Percentiles rank a stretch among this genome's conserved stretches.
Conservation (phyloP, 805 yeast genomes). For the Scheffersomyces amazonensis region DNA sequence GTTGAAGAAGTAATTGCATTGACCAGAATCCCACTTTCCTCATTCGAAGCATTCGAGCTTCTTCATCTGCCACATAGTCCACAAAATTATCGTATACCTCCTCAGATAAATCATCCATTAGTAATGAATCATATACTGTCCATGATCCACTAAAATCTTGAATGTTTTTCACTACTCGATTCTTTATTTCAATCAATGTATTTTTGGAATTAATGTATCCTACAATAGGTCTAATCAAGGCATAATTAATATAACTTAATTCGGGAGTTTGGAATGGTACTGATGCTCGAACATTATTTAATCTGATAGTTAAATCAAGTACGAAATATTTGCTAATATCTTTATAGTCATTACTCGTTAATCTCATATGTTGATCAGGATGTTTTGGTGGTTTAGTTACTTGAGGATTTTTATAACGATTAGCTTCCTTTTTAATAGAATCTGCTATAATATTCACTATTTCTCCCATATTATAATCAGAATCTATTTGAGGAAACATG, state of each 20-base stretch:
- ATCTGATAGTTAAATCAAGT: slow-evolving; percentile 72
- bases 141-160: slow-evolving; percentile 92
- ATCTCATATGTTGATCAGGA: slow-evolving; percentile 26
- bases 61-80: slow-evolving; percentile 84
- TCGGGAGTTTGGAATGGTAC: slow-evolving; percentile 89
- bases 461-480: slow-evolving; percentile 47
- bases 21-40: slow-evolving; percentile 92
- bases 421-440: slow-evolving; percentile 47
- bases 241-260: slow-evolving; percentile 86
- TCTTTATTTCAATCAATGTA: slow-evolving; percentile 83
- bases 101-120: slow-evolving; percentile 87
- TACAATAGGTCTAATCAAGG: slow-evolving; percentile 89
- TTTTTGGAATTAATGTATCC: slow-evolving; percentile 90
- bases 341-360: slow-evolving; percentile 20
- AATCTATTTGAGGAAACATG: slow-evolving; percentile 68
- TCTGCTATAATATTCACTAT: slow-evolving; percentile 48
- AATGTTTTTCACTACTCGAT: slow-evolving; percentile 74
- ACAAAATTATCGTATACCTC: slow-evolving; percentile 92
- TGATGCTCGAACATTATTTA: slow-evolving; percentile 83
- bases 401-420: slow-evolving; percentile 36
- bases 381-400: slow-evolving; percentile 11
- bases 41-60: slow-evolving; percentile 66
- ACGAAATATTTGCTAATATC: slow-evolving; percentile 59
- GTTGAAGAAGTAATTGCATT: slow-evolving; percentile 76
- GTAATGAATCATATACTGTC: slow-evolving; percentile 87